Base-by-base conservation (phyloP, 805 yeast species). In the Vanderwaltozyma polyspora region DNA sequence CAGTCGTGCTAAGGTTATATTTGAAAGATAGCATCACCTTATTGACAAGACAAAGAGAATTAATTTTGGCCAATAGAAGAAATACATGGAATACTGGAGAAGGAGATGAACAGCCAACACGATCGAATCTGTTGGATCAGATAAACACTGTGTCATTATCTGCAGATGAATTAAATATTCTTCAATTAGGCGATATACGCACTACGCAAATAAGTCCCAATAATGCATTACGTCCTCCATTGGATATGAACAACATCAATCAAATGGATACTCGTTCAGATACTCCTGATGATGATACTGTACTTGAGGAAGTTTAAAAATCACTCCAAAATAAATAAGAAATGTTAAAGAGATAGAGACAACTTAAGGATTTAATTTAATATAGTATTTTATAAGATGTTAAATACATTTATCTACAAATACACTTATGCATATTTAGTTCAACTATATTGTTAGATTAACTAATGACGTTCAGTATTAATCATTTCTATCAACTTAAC, bases 1-100 rank as follows among this genome's bases (percentile, higher is more conserved):
- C 62, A 3, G 48, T 55, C 7, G 60, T 55, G 5, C 24, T 57
- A 25, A 43, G 62, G 24, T 33, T 57, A 6, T 53, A 55, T 32
- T 37, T 57, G 23, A 53, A 51, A 32, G 60, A 57, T 32, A 55
- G 57, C 27, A 48, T 57, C 7, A 48, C 59, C 1, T 38, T 52
- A 6, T 33, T 57, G 13, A 55, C 62, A 3, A 48, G 62, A 31
- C 59, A 55, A 32, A 44, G 60, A 34, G 62, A 57, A 33, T 29
- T 52, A 19, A 42, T 54, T 11, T 29, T 57, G 3, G 52, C 55
- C 11, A 45, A 45, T 28, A 52, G 51, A 35, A 42, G 58, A 30
- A 38, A 34, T 15, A 29, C 40, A 3, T 41, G 49, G 45, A 32
- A 29, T 18, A 37, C 36, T 22, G 39, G 36, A 17, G 38, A 36